phyloP scores from a whole-genome alignment of 768 basidiomycete species.

The Boletus tomentosulus region DNA sequence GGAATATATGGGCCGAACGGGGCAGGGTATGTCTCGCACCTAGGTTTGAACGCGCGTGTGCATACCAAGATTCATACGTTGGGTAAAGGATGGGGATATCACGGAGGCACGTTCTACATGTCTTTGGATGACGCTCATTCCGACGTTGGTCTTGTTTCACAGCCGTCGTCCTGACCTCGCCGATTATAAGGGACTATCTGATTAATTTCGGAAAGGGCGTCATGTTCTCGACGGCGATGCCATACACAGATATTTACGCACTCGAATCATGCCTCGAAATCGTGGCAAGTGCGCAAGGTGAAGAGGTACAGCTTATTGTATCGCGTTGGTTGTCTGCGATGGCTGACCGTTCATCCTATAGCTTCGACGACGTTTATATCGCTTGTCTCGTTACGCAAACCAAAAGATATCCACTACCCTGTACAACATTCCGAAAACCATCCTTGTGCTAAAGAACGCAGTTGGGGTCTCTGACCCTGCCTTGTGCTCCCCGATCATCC shows the following conservation, averaged over 20 bases:
- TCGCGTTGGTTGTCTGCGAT: neutral
- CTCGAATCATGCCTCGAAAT: constrained; percentile 41
- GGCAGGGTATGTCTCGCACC: constrained; percentile 38
- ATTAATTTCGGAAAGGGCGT: constrained; percentile 17
- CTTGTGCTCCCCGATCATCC: constrained; percentile 18
- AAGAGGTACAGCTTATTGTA: constrained; percentile 13
- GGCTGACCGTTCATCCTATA: neutral
- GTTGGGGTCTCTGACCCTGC: neutral
- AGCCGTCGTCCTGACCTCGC: constrained; percentile 20
- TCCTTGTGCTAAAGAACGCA: constrained; percentile 2
- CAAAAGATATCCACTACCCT: constrained; percentile 3
- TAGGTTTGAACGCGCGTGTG: constrained; percentile 42
- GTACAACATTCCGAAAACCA: constrained; percentile 1
- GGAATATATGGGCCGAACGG: constrained; percentile 49
- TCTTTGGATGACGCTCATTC: neutral
- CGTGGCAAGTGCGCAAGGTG: constrained; percentile 11
- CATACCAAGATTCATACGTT: constrained; percentile 50
- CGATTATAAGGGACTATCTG: constrained; percentile 15
- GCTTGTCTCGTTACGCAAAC: constrained; percentile 11
- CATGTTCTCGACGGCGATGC: constrained; percentile 23
- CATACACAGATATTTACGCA: constrained; percentile 18
- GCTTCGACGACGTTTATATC: constrained; percentile 13
- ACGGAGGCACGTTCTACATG: constrained; percentile 8
- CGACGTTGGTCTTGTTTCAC: neutral
- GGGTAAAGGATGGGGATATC: constrained; percentile 38